phyloP scores from a whole-genome alignment of 805 yeast species.

The Nakazawaea pomicola region DNA sequence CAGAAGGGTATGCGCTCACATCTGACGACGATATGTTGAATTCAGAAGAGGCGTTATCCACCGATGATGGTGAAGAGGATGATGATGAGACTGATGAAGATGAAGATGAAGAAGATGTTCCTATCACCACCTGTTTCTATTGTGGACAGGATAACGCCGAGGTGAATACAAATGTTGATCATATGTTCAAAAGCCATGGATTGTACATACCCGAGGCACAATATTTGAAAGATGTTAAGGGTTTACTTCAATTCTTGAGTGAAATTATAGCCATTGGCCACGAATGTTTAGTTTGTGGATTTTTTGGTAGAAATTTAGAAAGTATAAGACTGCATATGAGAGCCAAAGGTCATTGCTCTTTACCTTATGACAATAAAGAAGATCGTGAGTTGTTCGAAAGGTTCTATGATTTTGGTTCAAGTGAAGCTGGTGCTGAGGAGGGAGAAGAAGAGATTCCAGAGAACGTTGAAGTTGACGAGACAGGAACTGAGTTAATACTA shows the following conservation, averaged over 20 bases:
- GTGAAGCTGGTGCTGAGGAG: conserved; percentile 15
- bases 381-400: conserved; percentile 31
- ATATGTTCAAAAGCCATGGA: conserved; percentile 41
- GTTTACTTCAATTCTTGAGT: conserved; percentile 30
- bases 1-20: conserved; percentile 27
- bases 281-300: conserved; percentile 41
- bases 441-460: conserved; percentile 16
- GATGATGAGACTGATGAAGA: conserved; percentile 17
- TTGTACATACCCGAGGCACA: conserved; percentile 40
- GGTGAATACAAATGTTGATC: conserved; percentile 27
- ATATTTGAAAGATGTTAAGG: conserved; percentile 31
- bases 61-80: conserved; percentile 11
- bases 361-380: conserved; percentile 40
- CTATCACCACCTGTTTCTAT: conserved; percentile 42
- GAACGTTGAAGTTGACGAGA: conserved; percentile 41
- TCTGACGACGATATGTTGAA: conserved; percentile 18
- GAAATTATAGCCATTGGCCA: conserved; percentile 33
- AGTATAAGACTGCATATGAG: conserved; percentile 38
- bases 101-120: conserved; percentile 24
- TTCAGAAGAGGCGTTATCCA: background rate
- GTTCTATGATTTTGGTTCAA: conserved; percentile 31
- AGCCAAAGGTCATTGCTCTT: conserved; percentile 38
- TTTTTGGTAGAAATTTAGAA: conserved; percentile 34
- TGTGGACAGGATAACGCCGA: conserved; percentile 37
- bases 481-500: conserved; percentile 54